A percentile compares a stretch with the other conserved stretches of the same genome.
Conservation (phyloP, 2,329 filamentous ascomycete genomes). For the Epicoccum sorghinum region DNA sequence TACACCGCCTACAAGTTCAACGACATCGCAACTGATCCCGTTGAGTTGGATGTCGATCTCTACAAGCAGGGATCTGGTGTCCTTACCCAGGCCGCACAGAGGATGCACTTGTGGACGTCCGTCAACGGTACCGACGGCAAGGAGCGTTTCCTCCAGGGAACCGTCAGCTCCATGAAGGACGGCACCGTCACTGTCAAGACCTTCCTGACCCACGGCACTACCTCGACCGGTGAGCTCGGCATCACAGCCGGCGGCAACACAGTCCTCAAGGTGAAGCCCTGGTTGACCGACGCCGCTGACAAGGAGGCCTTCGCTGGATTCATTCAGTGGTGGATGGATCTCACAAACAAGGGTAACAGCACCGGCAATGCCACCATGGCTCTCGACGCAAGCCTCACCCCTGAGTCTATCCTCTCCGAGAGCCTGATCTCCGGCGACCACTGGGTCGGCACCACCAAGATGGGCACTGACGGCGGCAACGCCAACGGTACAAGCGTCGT, state of each 20-base stretch:
- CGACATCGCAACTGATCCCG: slow-evolving; percentile 6
- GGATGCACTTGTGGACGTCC: slow-evolving; percentile 34
- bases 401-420: slow-evolving; percentile 6
- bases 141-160: slow-evolving; percentile 45
- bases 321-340: slow-evolving; percentile 17
- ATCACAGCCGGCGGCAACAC: slow-evolving; percentile 38
- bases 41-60: slow-evolving; percentile 9
- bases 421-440: slow-evolving; percentile 14
- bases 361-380: slow-evolving; percentile 12
- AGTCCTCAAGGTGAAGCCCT: slow-evolving; percentile 54
- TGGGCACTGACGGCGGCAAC: slow-evolving; percentile 41
- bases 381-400: slow-evolving; percentile 7
- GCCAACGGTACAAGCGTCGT: slow-evolving; percentile 39
- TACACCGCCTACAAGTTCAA: slow-evolving; percentile 51
- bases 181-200: slow-evolving; percentile 25
- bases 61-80: slow-evolving; percentile 14
- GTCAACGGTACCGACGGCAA: slow-evolving; percentile 45
- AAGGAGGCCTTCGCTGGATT: slow-evolving; percentile 14
- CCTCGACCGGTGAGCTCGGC: slow-evolving; percentile 26
- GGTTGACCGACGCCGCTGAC: slow-evolving; percentile 45
- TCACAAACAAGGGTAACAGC: slow-evolving; percentile 10
- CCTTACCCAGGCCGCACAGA: slow-evolving; percentile 14
- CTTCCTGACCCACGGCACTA: slow-evolving; percentile 28
- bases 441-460: slow-evolving; percentile 16
- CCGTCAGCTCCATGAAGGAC: slow-evolving; percentile 44